phyloP scores from a whole-genome alignment of 345 rosid genomes.

The Hibiscus tridactylites region DNA sequence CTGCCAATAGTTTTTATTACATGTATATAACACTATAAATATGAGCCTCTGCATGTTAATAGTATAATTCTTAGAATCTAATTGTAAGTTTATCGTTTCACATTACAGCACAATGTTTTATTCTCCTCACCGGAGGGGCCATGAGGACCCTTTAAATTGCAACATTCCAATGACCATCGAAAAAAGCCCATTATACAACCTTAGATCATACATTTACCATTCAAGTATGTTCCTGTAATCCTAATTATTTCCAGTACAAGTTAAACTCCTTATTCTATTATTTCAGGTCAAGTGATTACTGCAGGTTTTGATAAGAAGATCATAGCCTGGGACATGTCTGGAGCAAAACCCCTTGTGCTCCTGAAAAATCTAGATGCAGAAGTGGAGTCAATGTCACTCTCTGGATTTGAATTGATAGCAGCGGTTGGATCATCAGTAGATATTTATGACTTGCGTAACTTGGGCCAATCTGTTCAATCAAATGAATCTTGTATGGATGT shows the following conservation, averaged over 20 bases:
- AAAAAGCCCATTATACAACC: neutral
- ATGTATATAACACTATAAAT: neutral
- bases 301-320: conserved; percentile 77
- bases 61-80: neutral
- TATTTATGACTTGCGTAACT: conserved; percentile 60
- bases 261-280: neutral
- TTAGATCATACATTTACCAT: neutral
- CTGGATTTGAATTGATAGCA: conserved; percentile 52
- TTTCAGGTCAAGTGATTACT: conserved; percentile 57
- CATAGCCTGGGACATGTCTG: conserved; percentile 58
- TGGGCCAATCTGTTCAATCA: conserved; percentile 39
- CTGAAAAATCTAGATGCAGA: conserved; percentile 29
- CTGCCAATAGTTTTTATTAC: neutral
- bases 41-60: neutral
- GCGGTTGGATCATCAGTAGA: conserved; percentile 51
- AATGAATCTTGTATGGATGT: conserved; percentile 41
- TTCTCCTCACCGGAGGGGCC: neutral
- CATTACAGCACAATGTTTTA: neutral
- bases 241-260: neutral
- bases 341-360: conserved; percentile 21
- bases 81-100: neutral
- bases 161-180: neutral
- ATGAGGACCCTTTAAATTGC: neutral
- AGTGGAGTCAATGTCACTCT: conserved; percentile 61
- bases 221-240: neutral